Conservation (phyloP, 225 moss, liverwort and hornwort species). For the Straminergon stramineum region DNA sequence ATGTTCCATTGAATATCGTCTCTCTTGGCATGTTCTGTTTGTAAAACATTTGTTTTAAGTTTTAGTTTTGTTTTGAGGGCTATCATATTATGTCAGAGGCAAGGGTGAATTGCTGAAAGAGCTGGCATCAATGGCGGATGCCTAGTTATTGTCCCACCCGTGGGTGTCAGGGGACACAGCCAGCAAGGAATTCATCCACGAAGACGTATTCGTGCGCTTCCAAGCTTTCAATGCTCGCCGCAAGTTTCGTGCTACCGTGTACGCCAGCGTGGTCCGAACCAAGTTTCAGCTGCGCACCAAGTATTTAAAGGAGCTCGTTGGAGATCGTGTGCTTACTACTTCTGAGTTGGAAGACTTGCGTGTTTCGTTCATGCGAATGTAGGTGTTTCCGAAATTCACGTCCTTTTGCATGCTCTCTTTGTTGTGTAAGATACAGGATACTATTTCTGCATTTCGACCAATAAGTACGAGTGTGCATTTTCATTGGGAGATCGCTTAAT, state of each 20-base stretch:
- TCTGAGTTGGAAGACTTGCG: constrained; percentile 63
- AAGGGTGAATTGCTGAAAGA: constrained; percentile 14
- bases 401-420: not conserved
- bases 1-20: not conserved
- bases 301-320: constrained; percentile 65
- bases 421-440: not conserved
- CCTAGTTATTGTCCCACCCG: constrained; percentile 59
- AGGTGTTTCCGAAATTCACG: not conserved
- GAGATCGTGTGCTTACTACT: constrained; percentile 34
- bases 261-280: constrained; percentile 75
- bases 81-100: not conserved
- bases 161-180: constrained; percentile 85
- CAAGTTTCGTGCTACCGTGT: constrained; percentile 79
- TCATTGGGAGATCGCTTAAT: not conserved
- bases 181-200: constrained; percentile 49
- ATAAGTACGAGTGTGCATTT: not conserved
- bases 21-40: not conserved
- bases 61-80: not conserved
- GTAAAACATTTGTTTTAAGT: not conserved
- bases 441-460: not conserved
- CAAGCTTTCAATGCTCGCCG: constrained; percentile 72
- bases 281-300: constrained; percentile 73
- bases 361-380: constrained; percentile 50
- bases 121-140: constrained; percentile 14
- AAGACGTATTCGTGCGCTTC: constrained; percentile 53